Evolutionary conservation across 1,139 yeast species (phyloP), one percentile per base, ranked within the genome.

Genomic region (Pichia sp.): DNA sequence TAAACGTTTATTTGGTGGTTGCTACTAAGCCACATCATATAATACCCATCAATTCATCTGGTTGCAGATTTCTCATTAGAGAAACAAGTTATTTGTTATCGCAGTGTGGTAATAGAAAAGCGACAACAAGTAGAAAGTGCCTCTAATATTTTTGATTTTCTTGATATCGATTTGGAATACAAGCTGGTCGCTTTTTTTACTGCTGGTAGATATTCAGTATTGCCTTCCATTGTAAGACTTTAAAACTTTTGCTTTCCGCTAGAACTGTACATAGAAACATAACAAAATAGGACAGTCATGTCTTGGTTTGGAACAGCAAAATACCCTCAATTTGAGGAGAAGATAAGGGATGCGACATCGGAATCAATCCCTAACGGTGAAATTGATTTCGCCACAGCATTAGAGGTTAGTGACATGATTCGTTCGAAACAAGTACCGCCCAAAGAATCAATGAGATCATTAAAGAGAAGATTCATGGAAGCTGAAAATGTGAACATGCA

Each of bases 341-440:
- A 85, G 63, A 81, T 92, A 51, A 79, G 79, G 53, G 83, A 80
- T 61, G 96, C 97, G 14, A 91, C 98, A 0, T 85, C 93, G 38
- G 97, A 90, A 69, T 74, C 88, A 24, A 86, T 93, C 52, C 98
- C 98, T 2, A 84, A 87, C 65, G 99, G 98, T 2, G 97, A 91
- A 64, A 78, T 89, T 54, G 97, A 92, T 64, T 77, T 89, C 59
- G 81, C 85, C 6, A 76, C 81, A 51, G 92, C 95, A 9, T 75
- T 93, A 59, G 99, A 93, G 67, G 81, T 93, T 56, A 88, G 97
- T 54, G 99, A 93, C 70, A 68, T 85, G 52, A 89, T 93, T 51
- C 78, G 97, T 61, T 84, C 95, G 54, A 91, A 91, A 67, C 83
- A 87, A 59, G 81, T 90, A n/a, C 79, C 85, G 1, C 81, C 97